Base-by-base conservation (phyloP, 495 filamentous ascomycete genomes). In the Geoglossum glabrum region DNA sequence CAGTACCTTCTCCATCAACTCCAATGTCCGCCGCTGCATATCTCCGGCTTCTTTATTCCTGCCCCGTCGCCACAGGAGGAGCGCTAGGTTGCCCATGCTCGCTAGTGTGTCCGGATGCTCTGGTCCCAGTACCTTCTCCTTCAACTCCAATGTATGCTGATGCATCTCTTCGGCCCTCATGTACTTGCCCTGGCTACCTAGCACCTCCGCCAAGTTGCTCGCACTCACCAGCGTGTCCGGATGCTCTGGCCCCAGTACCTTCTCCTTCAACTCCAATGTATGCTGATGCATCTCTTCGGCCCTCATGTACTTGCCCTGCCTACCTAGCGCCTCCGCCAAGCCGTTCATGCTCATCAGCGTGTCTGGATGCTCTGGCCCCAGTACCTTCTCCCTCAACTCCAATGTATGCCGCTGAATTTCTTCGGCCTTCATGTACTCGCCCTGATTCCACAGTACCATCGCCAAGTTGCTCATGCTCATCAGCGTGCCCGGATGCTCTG, bases 91-190 rank as follows among this genome's bases (percentile, higher is more conserved):
- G 31, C 11, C 11, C 11, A 34, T 11, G 31, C 31, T 34, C 31
- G 11, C 11, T 11, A 47, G 55, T 57, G 55, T 57, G 55, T 57
- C 30, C 26, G 15, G 55, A 46, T 57, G 55, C 31, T 57, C 5
- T 0, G 3, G 15, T 7, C 55, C 55, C 1, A 52, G 6, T 15
- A 46, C n/a, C 6, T 57, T 46, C 55, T 57, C 27, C 23, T n/a
- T 17, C 17, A n/a, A 8, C 15, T 46, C 38, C 31, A 57, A 3
- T 27, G n/a, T 1, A 17, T 56, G 3, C 23, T 8, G 9, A 5
- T 8, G 26, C 25, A 59, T 30, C 57, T 19, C 40, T 30, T 38
- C 17, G 1, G 54, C 54, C 19, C 0, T 1, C 31, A 2, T 3
- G 19, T 3, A 56, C 43, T 58, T 56, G 21, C 31, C 8, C 30